Base-by-base conservation (phyloP, 2,329 filamentous ascomycete genomes). In the Venturia pyrina region DNA sequence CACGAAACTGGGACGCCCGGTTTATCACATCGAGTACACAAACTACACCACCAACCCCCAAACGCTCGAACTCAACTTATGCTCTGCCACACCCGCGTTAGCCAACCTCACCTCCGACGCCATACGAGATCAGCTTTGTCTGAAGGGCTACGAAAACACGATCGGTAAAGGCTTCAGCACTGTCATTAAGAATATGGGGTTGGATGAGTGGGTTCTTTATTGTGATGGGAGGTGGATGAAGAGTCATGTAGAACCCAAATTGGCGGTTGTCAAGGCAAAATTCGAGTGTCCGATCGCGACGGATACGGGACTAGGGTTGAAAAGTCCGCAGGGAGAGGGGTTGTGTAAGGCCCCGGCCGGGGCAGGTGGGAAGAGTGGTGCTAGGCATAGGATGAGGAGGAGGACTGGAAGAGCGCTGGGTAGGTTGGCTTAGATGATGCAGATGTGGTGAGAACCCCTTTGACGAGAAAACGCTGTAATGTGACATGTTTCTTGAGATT, bases 1-100 rank as follows among this genome's bases (percentile, higher is more conserved):
- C 75, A 73, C 71, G 75, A 75, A 71, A 77, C n/a, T 44, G 17
- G 56, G 56, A 7, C 60, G 66, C 37, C 63, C 66, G 6, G 62
- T 67, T 2, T 67, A 59, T 21, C 64, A 66, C 24, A 66, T 67
- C 64, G 66, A 67, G 28, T 67, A 67, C 32, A 40, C 50, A 15
- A 59, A 59, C 11, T 59, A 59, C 19, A 59, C 53, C 6, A 59
- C 53, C 6, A 37, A 34, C 17, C 53, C 53, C 4, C 6, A 15
- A 3, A 59, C 53, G 0, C 5, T 32, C 4, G 53, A 37, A 19
- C 15, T 59, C 5, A 59, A 37, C 10, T 6, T 59, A 2, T 59
- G 53, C 32, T 59, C 53, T 19, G n/a, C 28, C 15, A 19, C 28
- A 8, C 53, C 53, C 15, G 17, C 28, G 5, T 32, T 59, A 5